Percentiles rank a stretch among this genome's conserved stretches.
Evolutionary conservation across 2,329 filamentous ascomycete genomes (phyloP).

Genomic region (Aureobasidium sp.): DNA sequence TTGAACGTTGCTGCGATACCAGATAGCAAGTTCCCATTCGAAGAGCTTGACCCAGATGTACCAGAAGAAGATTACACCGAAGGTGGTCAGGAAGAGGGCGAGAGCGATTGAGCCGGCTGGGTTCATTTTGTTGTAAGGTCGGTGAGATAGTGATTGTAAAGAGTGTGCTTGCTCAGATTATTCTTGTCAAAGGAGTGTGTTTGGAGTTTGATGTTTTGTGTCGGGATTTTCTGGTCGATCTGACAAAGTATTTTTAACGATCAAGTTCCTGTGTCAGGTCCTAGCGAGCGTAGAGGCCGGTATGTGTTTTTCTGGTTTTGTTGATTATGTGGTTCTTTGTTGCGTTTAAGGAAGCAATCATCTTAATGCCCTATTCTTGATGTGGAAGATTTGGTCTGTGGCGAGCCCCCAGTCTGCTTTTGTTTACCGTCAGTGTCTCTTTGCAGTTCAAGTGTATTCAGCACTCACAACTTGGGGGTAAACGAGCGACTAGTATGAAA

Average conservation of each 20-base stretch:
- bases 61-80: not conserved
- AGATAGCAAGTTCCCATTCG: not conserved
- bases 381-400: not conserved
- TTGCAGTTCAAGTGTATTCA: not conserved
- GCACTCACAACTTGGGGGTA: not conserved
- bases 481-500: not conserved
- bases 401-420: not conserved
- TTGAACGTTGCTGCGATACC: not conserved
- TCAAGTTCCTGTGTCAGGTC: not conserved
- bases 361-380: not conserved
- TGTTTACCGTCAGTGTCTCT: not conserved
- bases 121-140: not conserved
- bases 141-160: not conserved
- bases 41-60: conserved; percentile 3
- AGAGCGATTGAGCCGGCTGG: not conserved
- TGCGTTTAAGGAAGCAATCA: not conserved
- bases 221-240: not conserved
- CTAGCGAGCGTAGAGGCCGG: not conserved
- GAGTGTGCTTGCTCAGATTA: no score
- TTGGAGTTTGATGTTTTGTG: not conserved
- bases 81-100: not conserved
- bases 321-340: not conserved
- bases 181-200: not conserved
- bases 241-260: not conserved
- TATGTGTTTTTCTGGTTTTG: not conserved